These are phyloP conservation scores for Ziziphus jujuba DNA, from an alignment of 306 rosid species.

Conservation along the genomic window DNA sequence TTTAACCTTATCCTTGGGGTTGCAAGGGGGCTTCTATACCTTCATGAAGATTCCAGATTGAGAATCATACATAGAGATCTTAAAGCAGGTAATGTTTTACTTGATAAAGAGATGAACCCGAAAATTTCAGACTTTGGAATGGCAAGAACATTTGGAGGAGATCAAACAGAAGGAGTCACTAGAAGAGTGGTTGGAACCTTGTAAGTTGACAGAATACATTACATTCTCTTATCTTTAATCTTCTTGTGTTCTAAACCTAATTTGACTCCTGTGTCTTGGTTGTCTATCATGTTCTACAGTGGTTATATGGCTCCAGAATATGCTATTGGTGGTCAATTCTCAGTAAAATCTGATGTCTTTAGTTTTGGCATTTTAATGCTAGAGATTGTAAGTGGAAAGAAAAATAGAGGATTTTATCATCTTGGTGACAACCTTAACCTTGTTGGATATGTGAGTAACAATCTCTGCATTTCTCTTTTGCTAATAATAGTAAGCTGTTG, in stretches of 20 bases:
- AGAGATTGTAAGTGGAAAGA: conserved; percentile 39
- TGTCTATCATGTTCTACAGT: conserved; percentile 16
- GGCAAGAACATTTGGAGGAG: conserved; percentile 42
- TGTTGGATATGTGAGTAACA: conserved; percentile 41
- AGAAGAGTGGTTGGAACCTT: conserved; percentile 44
- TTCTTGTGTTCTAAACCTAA: background rate
- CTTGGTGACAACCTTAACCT: conserved; percentile 33
- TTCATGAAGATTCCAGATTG: conserved; percentile 52
- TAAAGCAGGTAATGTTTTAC: conserved; percentile 43
- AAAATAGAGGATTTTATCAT: conserved; percentile 26
- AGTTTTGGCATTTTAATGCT: conserved; percentile 44
- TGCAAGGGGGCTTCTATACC: conserved; percentile 59
- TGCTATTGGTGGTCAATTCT: conserved; percentile 41
- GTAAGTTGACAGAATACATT: conserved; percentile 20
- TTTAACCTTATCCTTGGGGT: conserved; percentile 43
- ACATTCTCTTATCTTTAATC: background rate
- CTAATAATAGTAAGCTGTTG: too few species aligned
- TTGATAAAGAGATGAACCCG: conserved; percentile 38
- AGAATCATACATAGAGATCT: conserved; percentile 48
- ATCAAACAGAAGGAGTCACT: conserved; percentile 35
- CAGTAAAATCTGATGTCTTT: conserved; percentile 43
- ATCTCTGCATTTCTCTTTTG: background rate
- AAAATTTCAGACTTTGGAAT: conserved; percentile 47
- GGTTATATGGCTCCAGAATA: conserved; percentile 51
- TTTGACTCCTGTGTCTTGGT: background rate